Evolutionary conservation across 768 basidiomycete species (phyloP), one percentile per base, ranked within the genome.

Genomic region (Russula earlei): DNA sequence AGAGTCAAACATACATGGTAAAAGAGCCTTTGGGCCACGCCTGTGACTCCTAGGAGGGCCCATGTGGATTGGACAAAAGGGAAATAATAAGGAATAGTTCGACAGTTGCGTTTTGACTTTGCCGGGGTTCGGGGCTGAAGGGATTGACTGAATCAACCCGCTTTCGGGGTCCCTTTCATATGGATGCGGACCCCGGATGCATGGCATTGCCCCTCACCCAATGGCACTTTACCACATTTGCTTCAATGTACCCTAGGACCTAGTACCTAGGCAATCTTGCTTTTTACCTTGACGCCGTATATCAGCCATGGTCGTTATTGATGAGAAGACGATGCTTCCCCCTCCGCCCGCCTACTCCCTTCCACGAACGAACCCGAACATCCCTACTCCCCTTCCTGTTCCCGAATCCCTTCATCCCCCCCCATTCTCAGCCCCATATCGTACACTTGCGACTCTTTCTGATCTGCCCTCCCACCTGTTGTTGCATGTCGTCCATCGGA

Each of bases 401-500:
- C 36, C 55, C 7, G 19, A 37, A 15, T 2, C 11, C 1, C 47
- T 58, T 6, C 56, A 53, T 20, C 52, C 47, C 17, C 57, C 57
- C 7, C 57, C 52, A 2, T 58, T 58, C 14, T 24, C 20, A 1
- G 10, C 19, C n/a, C 3, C 46, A 1, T 49, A 36, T 9, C 45
- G 34, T 5, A 4, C 34, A 19, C 54, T 62, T 15, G 58, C 52
- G 3, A 62, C 45, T 14, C 55, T 78, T 0, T 64, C 66, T 7
- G 69, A 70, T 0, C 63, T 87, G 0, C 83, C 87, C 0, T 62
- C 83, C 0, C 80, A 88, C 59, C 66, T 91, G 22, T 74, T 90
- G 4, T 77, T 91, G 46, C 77, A 83, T 48, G 77, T 89, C 49
- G 78, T 91, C 4, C 79, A 85, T 66, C 68, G 73, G 61, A 78